Conservation (phyloP, 495 filamentous ascomycete species). For the Xylaria flabelliformis region DNA sequence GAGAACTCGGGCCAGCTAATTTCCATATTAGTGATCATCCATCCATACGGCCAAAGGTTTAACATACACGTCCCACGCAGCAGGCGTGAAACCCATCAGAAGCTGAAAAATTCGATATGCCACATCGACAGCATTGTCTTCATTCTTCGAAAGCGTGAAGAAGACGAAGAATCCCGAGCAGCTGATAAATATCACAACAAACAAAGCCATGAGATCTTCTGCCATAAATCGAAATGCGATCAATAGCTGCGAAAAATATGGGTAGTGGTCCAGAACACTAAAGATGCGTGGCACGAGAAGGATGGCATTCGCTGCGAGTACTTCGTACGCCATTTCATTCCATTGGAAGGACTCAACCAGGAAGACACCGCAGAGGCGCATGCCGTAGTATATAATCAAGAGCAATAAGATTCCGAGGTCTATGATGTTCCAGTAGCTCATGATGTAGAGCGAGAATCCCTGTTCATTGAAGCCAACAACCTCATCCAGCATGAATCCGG, state of each 20-base stretch:
- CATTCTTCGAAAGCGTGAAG: slow-evolving; percentile 76
- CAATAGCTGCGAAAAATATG: slow-evolving; percentile 91
- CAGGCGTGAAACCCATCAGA: slow-evolving; percentile 76
- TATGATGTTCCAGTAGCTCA: slow-evolving; percentile 97
- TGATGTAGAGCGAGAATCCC: slow-evolving; percentile 91
- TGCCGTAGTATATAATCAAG: slow-evolving; percentile 83
- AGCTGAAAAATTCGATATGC: slow-evolving; percentile 92
- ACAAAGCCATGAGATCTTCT: slow-evolving; percentile 81
- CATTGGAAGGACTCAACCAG: slow-evolving; percentile 71
- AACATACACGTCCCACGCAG: slow-evolving; percentile 59
- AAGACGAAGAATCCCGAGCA: slow-evolving; percentile 96
- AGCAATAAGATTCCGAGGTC: slow-evolving; percentile 88
- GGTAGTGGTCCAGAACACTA: slow-evolving; percentile 89
- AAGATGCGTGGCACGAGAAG: slow-evolving; percentile 89
- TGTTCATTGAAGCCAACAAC: slow-evolving; percentile 91
- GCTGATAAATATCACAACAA: slow-evolving; percentile 79
- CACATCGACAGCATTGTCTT: slow-evolving; percentile 67
- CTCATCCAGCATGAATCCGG: slow-evolving; percentile 96
- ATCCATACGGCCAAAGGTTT: neutral
- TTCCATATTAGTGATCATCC: slow-evolving; percentile 45
- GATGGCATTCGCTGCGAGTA: slow-evolving; percentile 86
- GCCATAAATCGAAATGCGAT: slow-evolving; percentile 95
- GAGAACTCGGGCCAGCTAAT: slow-evolving; percentile 79
- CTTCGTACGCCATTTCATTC: slow-evolving; percentile 85
- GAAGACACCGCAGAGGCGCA: slow-evolving; percentile 85